Percentiles rank a stretch among this genome's conserved stretches.
Evolutionary conservation across 257 asterid species (phyloP).

Genomic region (Asclepias syriaca): DNA sequence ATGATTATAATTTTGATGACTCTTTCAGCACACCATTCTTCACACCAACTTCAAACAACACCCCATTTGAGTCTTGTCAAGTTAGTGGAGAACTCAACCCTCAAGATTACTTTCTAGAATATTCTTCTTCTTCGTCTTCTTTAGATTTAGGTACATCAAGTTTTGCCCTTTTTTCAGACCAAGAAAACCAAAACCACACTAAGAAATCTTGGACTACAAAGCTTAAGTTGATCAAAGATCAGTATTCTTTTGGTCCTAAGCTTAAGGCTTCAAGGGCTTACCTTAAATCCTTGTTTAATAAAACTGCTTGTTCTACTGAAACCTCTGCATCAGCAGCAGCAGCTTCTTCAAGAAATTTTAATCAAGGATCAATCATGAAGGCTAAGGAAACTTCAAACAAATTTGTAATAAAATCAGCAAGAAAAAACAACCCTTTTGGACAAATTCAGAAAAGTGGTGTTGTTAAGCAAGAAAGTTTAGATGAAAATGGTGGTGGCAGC

Average conservation of each 20-base stretch:
- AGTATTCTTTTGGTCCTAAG: constrained; percentile 37
- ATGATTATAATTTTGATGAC: constrained; percentile 25
- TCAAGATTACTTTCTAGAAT: constrained; percentile 34
- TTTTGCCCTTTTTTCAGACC: not conserved
- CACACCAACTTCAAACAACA: constrained; percentile 31
- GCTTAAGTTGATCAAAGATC: constrained; percentile 38
- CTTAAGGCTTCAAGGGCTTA: constrained; percentile 54
- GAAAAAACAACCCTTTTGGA: constrained; percentile 40
- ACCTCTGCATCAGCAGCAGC: constrained; percentile 34
- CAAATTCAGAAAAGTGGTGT: constrained; percentile 33
- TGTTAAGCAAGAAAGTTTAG: constrained; percentile 5
- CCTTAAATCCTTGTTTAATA: constrained; percentile 57
- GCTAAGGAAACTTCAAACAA: constrained; percentile 10
- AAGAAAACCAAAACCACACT: not conserved
- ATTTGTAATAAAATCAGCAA: constrained; percentile 15
- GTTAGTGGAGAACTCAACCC: constrained; percentile 62
- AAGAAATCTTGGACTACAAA: constrained; percentile 48
- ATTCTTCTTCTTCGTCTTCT: constrained; percentile 17
- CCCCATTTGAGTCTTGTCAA: constrained; percentile 78
- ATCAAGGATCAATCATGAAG: constrained; percentile 23
- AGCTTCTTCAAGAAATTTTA: constrained; percentile 6
- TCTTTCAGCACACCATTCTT: constrained; percentile 52
- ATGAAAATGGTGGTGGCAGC: constrained; percentile 12
- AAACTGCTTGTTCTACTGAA: constrained; percentile 55
- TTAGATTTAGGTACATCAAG: constrained; percentile 10